Conservation (phyloP, 306 rosid species). For the Trichosanthes truncata region DNA sequence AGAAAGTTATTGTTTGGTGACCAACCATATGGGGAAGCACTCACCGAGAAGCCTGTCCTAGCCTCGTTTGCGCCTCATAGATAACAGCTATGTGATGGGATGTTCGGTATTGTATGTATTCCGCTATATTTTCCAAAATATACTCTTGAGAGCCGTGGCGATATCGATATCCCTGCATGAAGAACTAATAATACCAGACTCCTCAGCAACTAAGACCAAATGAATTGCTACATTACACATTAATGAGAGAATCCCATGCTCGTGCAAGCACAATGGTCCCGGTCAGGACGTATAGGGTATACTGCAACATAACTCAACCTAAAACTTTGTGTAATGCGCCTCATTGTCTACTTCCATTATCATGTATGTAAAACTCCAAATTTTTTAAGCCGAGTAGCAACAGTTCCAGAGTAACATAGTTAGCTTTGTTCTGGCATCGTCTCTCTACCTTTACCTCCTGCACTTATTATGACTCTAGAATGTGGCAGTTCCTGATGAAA, state of each 20-base stretch:
- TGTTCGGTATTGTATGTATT: not conserved
- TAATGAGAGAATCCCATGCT: not conserved
- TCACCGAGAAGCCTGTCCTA: not conserved
- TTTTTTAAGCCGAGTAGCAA: not conserved
- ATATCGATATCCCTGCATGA: not conserved
- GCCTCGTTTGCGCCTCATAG: not conserved
- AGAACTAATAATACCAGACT: slow-evolving; percentile 3
- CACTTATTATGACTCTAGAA: slow-evolving; percentile 53
- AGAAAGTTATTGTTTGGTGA: not conserved
- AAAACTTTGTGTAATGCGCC: not conserved
- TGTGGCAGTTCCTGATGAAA: slow-evolving; percentile 83
- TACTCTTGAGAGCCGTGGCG: not conserved
- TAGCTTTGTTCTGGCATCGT: not conserved
- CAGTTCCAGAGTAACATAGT: not conserved
- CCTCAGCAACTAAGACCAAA: slow-evolving; percentile 3
- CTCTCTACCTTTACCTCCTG: not conserved
- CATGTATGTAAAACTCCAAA: not conserved
- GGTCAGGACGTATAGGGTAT: not conserved
- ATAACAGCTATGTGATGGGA: not conserved
- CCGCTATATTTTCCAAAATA: not conserved
- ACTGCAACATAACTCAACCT: not conserved
- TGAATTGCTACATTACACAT: not conserved
- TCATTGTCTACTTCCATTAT: not conserved
- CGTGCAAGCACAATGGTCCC: not conserved
- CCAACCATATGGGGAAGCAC: not conserved